Evolutionary conservation across 495 filamentous ascomycete species (phyloP), one percentile per base, ranked within the genome.

Genomic region (Penicillium silybi): DNA sequence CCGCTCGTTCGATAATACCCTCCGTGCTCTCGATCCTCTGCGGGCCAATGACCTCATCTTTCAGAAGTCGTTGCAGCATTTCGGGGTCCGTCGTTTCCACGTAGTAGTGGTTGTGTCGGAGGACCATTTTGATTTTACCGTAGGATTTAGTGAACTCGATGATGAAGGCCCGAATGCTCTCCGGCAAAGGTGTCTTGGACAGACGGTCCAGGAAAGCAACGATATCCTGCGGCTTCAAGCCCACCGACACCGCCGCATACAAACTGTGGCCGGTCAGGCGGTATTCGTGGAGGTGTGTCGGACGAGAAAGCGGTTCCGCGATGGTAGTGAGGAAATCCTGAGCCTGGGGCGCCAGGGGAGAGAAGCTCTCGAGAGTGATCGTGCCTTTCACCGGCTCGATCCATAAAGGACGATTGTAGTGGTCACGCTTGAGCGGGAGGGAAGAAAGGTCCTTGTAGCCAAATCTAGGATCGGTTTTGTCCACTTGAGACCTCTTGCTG

Each of bases 291-390:
- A 98, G 76, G 62, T 87, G 90, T 9, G 79, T 83, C 39, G 93
- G 92, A 32, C 93, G 82, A 20, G 90, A 96, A 54, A 89, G 74
- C 38, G 93, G 93, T 71, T 98, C 93, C 34, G 92, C 91, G 59
- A 98, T 90, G 38, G 92, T 96, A 45, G 92, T 95, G 49, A 98
- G 76, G 68, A 98, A 97, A 65, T 96, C 90, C 57, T 95, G 89
- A 2, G 90, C 93, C 62, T 92, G 85, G 29, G 84, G 77, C 18
- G 91, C 87, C 37, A 92, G 70, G 1, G 91, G 88, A 27, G 85
- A 90, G 74, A 97, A 97, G 55, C 89, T 95, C 76, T 99, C 93
- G n/a, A 97, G 77, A 20, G 93, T 90, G 64, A 99, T 92, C 53
- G 84, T 83, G 40, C 88, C 90, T 60, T 85, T 87, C 40, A 76